These are phyloP conservation scores for Debaryomyces udenii DNA, from an alignment of 1,139 yeast genomes.

Conservation along the genomic window DNA sequence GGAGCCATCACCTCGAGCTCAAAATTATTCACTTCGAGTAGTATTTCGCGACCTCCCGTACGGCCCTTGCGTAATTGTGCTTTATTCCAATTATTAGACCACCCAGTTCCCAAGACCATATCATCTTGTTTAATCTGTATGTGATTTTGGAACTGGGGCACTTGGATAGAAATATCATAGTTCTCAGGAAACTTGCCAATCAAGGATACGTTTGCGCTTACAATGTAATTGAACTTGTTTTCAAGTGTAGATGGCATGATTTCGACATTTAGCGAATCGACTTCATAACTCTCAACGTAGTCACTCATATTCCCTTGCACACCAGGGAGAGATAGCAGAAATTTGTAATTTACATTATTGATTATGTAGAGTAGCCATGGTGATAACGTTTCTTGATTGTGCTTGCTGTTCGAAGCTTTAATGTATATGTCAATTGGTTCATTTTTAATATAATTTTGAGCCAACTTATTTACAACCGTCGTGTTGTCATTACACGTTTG, in stretches of 20 bases:
- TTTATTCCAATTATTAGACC: constrained; percentile 16
- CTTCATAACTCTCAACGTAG: constrained; percentile 3
- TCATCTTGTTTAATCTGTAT: constrained; percentile 14
- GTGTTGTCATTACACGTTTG: constrained; percentile 24
- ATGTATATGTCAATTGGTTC: constrained; percentile 23
- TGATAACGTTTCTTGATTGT: constrained; percentile 19
- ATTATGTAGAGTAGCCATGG: constrained; percentile 30
- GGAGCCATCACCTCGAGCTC: constrained; percentile 20
- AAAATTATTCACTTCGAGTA: constrained; percentile 15
- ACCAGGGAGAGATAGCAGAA: constrained; percentile 10
- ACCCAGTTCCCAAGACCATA: constrained; percentile 17
- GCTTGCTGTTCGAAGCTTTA: constrained; percentile 22
- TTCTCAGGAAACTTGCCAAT: neutral
- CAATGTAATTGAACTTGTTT: neutral
- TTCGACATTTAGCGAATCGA: constrained; percentile 16
- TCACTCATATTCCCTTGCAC: neutral
- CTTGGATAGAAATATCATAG: constrained; percentile 16
- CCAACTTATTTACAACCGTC: constrained; percentile 28
- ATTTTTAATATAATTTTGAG: constrained; percentile 24
- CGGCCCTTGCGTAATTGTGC: constrained; percentile 11
- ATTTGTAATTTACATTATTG: constrained; percentile 17
- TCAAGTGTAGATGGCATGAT: neutral
- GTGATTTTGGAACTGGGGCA: constrained; percentile 20
- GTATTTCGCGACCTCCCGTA: constrained; percentile 5
- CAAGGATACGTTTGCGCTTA: constrained; percentile 1